Evolutionary conservation across 768 basidiomycete species (phyloP), one percentile per base, ranked within the genome.

Genomic region (Leccinum longicurvipes): DNA sequence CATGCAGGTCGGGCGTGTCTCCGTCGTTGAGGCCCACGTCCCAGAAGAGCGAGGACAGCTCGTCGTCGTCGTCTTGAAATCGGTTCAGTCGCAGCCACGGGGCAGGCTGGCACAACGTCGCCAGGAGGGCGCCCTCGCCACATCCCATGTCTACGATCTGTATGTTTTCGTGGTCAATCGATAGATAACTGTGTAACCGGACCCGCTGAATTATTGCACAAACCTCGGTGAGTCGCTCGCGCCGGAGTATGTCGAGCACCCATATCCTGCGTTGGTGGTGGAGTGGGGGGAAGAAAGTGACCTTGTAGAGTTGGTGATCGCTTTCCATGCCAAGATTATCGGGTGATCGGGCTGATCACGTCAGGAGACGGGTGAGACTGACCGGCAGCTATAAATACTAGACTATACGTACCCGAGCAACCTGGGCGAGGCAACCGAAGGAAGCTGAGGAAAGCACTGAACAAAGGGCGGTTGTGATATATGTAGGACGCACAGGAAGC

Each of bases 91-190:
- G 36, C 24, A 86, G 79, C 82, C 87, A 88, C 1, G 86, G 84
- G 1, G 91, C 83, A 0, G 92, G 87, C 63, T 89, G 85, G 60
- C 82, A 82, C 11, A 95, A 82, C 10, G 84, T 79, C 0, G 76
- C 68, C 14, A 94, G 80, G 8, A 94, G 77, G 36, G 84, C 76
- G 21, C 92, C 92, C 70, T 90, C 84, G 39, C 92, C 92, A 62
- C 92, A 95, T 4, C 92, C 92, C 25, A 92, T 75, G 63, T 95
- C 92, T 47, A 93, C 74, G 7, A 93, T 77, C 90, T 92, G 55
- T 21, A 24, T 11, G 23, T 27, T 50, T 25, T 19, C 39, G 50
- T 45, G 46, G 39, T 41, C 39, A 41, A 11, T 41, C 39, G 39
- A 19, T 41, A 41, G 19, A 21, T 21, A 4, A 41, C 5, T 12